Percentiles rank a stretch among this genome's conserved stretches.
These are phyloP conservation scores for Solanum dulcamara DNA, from an alignment of 257 asterid genomes.

Conservation along the genomic window DNA sequence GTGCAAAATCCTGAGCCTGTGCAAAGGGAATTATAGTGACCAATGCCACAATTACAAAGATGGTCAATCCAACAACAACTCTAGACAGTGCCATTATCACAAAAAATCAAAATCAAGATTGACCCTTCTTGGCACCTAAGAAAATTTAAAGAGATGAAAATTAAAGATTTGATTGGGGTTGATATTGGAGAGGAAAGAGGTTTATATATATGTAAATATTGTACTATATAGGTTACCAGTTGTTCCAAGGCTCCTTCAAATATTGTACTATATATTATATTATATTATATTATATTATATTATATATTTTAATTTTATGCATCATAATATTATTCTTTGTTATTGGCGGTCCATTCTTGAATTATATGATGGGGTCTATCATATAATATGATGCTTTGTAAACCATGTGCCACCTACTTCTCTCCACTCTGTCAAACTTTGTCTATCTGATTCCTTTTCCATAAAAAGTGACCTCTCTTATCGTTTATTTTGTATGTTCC, in stretches of 20 bases:
- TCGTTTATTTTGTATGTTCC: background rate
- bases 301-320: background rate
- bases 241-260: too few relatives aligned
- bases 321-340: background rate
- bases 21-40: background rate
- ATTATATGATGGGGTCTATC: background rate
- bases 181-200: background rate
- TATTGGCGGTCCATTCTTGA: background rate
- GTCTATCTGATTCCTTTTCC: background rate
- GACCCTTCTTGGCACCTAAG: background rate
- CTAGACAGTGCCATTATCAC: background rate
- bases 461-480: background rate
- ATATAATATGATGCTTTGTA: background rate
- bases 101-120: background rate
- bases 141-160: background rate
- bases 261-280: background rate
- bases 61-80: background rate
- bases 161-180: background rate
- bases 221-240: too few relatives aligned
- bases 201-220: background rate
- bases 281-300: too few relatives aligned
- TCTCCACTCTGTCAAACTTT: background rate
- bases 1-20: conserved; percentile 4
- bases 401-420: background rate
- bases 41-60: background rate